These are phyloP conservation scores for Plantago major DNA, from an alignment of 257 asterid genomes.

Conservation along the genomic window DNA sequence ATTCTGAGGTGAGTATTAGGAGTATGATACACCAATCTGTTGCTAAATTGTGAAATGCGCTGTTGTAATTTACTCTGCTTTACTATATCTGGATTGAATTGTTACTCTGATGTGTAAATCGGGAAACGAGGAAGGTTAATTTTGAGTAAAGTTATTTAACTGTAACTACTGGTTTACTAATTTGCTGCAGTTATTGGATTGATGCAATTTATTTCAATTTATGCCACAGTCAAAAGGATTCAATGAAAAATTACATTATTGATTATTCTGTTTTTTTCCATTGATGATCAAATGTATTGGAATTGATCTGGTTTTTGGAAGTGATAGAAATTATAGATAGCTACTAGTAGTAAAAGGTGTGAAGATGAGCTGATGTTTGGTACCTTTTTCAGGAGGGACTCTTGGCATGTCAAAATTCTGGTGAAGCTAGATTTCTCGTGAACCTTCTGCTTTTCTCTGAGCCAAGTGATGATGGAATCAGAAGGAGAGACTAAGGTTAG, in stretches of 20 bases:
- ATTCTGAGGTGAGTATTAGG: slow-evolving; percentile 36
- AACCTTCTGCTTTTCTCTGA: slow-evolving; percentile 27
- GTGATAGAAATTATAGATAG: neutral
- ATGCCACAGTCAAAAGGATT: slow-evolving; percentile 7
- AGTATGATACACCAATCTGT: no score
- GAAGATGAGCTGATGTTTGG: slow-evolving; percentile 11
- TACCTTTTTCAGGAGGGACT: slow-evolving; percentile 20
- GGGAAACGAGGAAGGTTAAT: no score
- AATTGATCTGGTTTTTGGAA: slow-evolving; percentile 10
- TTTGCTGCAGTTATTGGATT: slow-evolving; percentile 13
- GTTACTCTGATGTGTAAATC: neutral
- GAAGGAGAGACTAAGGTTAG: slow-evolving; percentile 83
- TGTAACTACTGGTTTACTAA: neutral
- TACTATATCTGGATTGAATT: neutral
- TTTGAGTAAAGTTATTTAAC: neutral
- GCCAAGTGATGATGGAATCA: slow-evolving; percentile 55
- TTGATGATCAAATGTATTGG: slow-evolving; percentile 7
- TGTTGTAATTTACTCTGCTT: neutral
- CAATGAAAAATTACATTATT: neutral
- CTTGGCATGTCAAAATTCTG: slow-evolving; percentile 43
- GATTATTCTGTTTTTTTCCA: neutral
- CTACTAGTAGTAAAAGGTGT: slow-evolving; percentile 5
- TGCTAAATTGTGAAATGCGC: no score
- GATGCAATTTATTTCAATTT: no score
- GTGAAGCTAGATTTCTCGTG: slow-evolving; percentile 25